Percentiles rank a stretch among this genome's conserved stretches.
Evolutionary conservation across 2,329 filamentous ascomycete genomes (phyloP).

Genomic region (Scytalidium lignicola): DNA sequence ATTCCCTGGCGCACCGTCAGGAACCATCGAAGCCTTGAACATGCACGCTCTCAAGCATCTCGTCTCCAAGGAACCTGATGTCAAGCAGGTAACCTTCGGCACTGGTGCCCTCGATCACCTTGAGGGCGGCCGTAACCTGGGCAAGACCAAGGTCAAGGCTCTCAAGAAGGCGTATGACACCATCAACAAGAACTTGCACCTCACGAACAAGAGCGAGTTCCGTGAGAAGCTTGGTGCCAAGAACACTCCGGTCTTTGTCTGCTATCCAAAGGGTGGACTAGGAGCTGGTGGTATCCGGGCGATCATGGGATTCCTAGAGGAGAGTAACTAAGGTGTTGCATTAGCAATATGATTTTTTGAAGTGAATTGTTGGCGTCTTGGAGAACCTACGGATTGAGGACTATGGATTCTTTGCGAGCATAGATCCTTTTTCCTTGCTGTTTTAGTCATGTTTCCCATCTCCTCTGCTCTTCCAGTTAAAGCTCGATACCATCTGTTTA

Average conservation of each 20-base stretch:
- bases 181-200: conserved; percentile 73
- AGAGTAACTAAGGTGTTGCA: conserved; percentile 36
- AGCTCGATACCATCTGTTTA: neutral
- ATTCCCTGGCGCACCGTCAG: conserved; percentile 81
- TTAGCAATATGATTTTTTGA: too few relatives aligned
- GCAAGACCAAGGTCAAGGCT: conserved; percentile 74
- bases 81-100: conserved; percentile 75
- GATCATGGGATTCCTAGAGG: conserved; percentile 88
- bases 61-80: conserved; percentile 49
- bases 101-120: conserved; percentile 73
- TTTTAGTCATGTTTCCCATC: neutral
- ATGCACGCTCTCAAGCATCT: conserved; percentile 57
- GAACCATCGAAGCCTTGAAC: conserved; percentile 80
- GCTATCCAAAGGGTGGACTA: conserved; percentile 81
- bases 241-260: conserved; percentile 83
- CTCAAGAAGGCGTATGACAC: conserved; percentile 78
- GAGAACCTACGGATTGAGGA: too few relatives aligned
- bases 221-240: conserved; percentile 82
- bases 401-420: neutral
- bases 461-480: neutral
- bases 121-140: conserved; percentile 74
- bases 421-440: neutral
- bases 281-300: conserved; percentile 77
- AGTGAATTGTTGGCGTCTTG: too few relatives aligned
- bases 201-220: conserved; percentile 84